These are phyloP conservation scores for Yueomyces sinensis DNA, from an alignment of 805 yeast species.

Conservation along the genomic window DNA sequence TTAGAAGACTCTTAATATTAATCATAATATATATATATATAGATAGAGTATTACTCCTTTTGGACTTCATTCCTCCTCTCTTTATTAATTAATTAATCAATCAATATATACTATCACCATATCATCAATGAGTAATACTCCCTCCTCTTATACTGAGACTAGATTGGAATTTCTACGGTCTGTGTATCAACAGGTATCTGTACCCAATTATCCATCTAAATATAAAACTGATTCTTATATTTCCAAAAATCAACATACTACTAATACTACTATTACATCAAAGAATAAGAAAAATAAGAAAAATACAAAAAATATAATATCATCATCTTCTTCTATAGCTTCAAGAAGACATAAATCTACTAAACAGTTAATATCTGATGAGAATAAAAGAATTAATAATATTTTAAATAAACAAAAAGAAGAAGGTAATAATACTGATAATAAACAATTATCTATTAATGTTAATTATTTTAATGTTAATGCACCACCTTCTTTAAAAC, in stretches of 20 bases:
- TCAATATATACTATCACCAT: too few species aligned
- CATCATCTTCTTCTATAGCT: too few species aligned
- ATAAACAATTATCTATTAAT: background rate
- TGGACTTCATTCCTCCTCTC: too few species aligned
- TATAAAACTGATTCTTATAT: conserved; percentile 34
- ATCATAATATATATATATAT: too few species aligned
- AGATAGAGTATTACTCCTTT: too few species aligned
- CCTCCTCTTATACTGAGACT: conserved; percentile 6
- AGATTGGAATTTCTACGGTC: conserved; percentile 17
- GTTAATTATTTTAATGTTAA: conserved; percentile 59
- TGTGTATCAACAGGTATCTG: conserved; percentile 6
- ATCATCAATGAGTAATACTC: too few species aligned
- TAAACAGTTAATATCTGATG: conserved; percentile 66
- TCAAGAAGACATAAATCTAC: conserved; percentile 59
- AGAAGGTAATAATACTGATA: conserved; percentile 2
- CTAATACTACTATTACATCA: background rate
- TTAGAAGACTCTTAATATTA: too few species aligned
- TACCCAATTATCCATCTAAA: conserved; percentile 8
- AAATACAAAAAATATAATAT: conserved; percentile 32
- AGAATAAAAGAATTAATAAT: conserved; percentile 46
- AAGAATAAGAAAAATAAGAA: conserved; percentile 31
- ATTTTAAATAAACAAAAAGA: conserved; percentile 3
- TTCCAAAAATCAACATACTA: too few species aligned
- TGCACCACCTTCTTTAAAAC: conserved; percentile 81
- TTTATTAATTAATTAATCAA: too few species aligned